Evolutionary conservation across 2,329 filamentous ascomycete genomes (phyloP).

Genomic region (Fusarium citri): DNA sequence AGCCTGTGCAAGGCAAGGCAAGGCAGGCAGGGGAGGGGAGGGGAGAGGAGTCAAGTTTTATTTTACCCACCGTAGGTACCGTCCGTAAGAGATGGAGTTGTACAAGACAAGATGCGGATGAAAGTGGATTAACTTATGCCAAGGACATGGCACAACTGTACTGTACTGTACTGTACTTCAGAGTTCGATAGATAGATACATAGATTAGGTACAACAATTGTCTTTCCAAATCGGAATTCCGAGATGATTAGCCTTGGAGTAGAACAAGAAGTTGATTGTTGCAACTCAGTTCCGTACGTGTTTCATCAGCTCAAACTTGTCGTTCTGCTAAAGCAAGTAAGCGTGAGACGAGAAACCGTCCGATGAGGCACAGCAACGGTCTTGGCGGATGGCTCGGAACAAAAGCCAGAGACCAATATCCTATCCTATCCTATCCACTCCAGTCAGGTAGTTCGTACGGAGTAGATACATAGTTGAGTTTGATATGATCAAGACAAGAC

Average conservation of each 20-base stretch:
- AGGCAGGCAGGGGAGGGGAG: neutral
- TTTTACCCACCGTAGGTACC: neutral
- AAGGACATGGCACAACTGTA: conserved; percentile 29
- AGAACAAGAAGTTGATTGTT: neutral
- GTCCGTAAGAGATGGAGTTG: neutral
- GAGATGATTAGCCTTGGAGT: neutral
- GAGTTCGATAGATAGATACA: neutral
- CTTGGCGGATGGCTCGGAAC: conserved; percentile 26
- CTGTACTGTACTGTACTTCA: neutral
- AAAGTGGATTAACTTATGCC: neutral
- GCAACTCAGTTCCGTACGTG: neutral
- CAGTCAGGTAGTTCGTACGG: neutral
- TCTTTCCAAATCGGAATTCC: neutral
- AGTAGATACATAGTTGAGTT: neutral
- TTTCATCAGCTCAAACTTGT: neutral
- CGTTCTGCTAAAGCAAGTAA: neutral
- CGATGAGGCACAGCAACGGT: conserved; percentile 17
- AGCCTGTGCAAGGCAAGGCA: conserved; percentile 11
- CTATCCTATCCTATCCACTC: neutral
- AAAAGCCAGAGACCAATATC: conserved; percentile 7
- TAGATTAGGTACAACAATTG: neutral
- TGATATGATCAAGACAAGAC: neutral
- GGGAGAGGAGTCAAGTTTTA: conserved; percentile 1
- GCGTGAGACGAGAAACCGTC: conserved; percentile 3
- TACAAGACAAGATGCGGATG: neutral